Evolutionary conservation across 257 asterid species (phyloP).

Genomic region (Solanum rostratum): DNA sequence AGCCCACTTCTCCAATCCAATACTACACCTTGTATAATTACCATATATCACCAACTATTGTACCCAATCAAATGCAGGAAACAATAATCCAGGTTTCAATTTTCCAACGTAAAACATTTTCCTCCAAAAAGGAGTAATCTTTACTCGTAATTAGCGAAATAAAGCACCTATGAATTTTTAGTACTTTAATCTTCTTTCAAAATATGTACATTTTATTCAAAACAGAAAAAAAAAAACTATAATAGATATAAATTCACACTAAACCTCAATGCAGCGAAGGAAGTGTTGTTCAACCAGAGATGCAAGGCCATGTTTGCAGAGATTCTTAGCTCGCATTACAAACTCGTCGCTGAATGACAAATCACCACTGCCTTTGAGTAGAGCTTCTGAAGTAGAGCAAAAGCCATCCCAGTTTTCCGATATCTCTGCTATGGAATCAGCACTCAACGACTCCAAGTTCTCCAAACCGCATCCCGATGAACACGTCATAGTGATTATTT

Average conservation of each 20-base stretch:
- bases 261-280: constrained; percentile 59
- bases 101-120: neutral
- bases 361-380: constrained; percentile 37
- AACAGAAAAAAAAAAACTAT: neutral
- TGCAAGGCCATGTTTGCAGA: constrained; percentile 50
- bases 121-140: neutral
- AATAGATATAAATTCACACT: neutral
- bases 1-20: neutral
- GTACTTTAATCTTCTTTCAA: neutral
- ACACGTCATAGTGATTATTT: constrained; percentile 42
- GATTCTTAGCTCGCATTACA: constrained; percentile 29
- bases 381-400: constrained; percentile 39
- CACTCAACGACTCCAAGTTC: constrained; percentile 45
- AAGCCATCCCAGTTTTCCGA: constrained; percentile 61
- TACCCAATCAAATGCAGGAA: neutral
- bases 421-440: constrained; percentile 32
- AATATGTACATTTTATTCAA: neutral
- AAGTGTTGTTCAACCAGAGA: constrained; percentile 61
- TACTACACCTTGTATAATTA: neutral
- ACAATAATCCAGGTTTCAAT: neutral
- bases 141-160: neutral
- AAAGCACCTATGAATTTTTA: neutral
- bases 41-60: neutral
- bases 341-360: constrained; percentile 31
- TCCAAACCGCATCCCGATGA: constrained; percentile 34